Evolutionary conservation across 139 green algal genomes (phyloP).

Genomic region (Nannochloris sp.): DNA sequence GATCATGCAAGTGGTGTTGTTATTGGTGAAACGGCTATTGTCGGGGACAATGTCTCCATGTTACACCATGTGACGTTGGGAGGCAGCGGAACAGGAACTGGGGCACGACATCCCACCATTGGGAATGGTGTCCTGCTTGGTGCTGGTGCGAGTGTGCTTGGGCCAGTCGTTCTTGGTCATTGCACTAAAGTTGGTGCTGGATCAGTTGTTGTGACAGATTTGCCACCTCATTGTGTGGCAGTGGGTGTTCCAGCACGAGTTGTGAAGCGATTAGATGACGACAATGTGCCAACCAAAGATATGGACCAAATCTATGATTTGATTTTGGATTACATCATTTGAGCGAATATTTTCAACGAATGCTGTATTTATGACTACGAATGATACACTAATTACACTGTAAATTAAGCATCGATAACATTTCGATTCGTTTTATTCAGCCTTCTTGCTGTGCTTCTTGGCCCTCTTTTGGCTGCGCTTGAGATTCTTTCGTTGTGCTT

Average conservation of each 20-base stretch:
- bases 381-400: no score
- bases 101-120: constrained; percentile 58
- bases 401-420: no score
- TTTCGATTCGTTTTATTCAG: no score
- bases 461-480: no score
- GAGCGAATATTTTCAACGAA: neutral
- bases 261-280: constrained; percentile 47
- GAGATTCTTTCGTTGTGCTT: constrained; percentile 65
- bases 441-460: no score
- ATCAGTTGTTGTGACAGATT: constrained; percentile 68
- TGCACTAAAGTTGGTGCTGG: constrained; percentile 80
- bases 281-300: constrained; percentile 49
- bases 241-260: constrained; percentile 79
- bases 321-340: constrained; percentile 72
- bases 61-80: constrained; percentile 93
- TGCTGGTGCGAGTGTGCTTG: constrained; percentile 74
- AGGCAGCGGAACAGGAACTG: constrained; percentile 68
- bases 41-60: constrained; percentile 91
- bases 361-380: no score
- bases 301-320: constrained; percentile 76
- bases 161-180: constrained; percentile 61
- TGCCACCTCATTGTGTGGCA: constrained; percentile 73
- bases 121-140: constrained; percentile 81
- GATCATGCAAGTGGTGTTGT: constrained; percentile 81
- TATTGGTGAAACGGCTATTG: constrained; percentile 90